These are phyloP conservation scores for Kwoniella botswanensis DNA, from an alignment of 768 basidiomycete species.

Conservation along the genomic window DNA sequence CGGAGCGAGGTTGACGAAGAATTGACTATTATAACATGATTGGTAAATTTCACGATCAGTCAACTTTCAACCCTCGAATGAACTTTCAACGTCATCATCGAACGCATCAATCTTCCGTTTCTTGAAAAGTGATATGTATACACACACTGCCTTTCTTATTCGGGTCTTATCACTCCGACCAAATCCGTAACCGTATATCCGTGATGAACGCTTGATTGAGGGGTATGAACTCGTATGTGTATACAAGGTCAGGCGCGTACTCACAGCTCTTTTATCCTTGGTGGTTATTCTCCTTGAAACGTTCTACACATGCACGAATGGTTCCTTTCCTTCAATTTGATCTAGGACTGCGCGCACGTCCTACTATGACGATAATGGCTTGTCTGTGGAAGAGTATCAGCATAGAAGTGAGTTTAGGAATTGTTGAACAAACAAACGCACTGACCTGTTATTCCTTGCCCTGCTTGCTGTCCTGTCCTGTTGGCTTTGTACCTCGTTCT, in stretches of 20 bases:
- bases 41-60: background rate
- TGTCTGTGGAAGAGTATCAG: background rate
- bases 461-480: background rate
- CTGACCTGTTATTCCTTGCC: background rate
- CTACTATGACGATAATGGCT: slow-evolving; percentile 4
- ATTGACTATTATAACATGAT: background rate
- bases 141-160: background rate
- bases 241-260: slow-evolving; percentile 15
- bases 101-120: slow-evolving; percentile 1
- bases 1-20: background rate
- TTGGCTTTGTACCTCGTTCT: background rate
- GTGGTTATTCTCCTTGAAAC: slow-evolving; percentile 7
- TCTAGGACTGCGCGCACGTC: slow-evolving; percentile 3
- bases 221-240: background rate
- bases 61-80: background rate
- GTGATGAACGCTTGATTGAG: background rate
- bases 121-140: background rate
- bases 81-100: background rate
- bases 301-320: background rate
- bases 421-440: background rate
- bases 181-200: background rate
- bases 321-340: background rate
- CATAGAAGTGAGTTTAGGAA: background rate
- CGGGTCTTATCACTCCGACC: slow-evolving; percentile 1
- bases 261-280: background rate